Percentiles rank a stretch among this genome's conserved stretches.
Evolutionary conservation across 768 basidiomycete genomes (phyloP).

Genomic region (Pulveroboletus sp.): DNA sequence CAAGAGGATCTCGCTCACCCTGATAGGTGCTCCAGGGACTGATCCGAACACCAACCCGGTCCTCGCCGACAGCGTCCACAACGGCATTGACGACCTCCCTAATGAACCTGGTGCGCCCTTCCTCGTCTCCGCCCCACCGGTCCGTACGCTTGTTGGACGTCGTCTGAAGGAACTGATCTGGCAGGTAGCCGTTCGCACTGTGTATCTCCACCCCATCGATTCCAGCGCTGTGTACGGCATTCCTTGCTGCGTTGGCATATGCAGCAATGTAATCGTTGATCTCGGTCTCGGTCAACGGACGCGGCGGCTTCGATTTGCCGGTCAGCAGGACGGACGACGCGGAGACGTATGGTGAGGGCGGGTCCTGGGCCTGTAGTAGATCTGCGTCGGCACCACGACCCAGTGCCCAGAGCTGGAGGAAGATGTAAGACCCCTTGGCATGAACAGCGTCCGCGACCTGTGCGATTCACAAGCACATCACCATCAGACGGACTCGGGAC

Average conservation of each 20-base stretch:
- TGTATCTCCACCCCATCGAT: constrained; percentile 47
- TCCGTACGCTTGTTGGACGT: constrained; percentile 56
- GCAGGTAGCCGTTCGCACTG: constrained; percentile 41
- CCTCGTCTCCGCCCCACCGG: constrained; percentile 62
- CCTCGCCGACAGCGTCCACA: constrained; percentile 45
- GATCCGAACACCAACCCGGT: constrained; percentile 51
- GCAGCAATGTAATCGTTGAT: constrained; percentile 29
- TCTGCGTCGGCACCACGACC: constrained; percentile 43
- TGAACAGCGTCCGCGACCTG: constrained; percentile 58
- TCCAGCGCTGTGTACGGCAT: constrained; percentile 35
- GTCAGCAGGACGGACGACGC: constrained; percentile 30
- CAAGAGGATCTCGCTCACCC: constrained; percentile 20
- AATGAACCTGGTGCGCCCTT: constrained; percentile 53
- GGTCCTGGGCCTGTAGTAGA: constrained; percentile 26
- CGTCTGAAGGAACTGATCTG: constrained; percentile 61
- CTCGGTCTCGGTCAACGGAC: constrained; percentile 25
- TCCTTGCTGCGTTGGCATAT: constrained; percentile 31
- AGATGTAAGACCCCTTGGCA: constrained; percentile 44
- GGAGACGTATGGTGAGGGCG: constrained; percentile 33
- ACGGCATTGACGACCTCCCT: constrained; percentile 53
- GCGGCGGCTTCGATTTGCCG: constrained; percentile 11
- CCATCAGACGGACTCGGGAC: background rate
- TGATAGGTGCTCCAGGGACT: constrained; percentile 50
- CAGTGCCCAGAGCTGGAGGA: constrained; percentile 50
- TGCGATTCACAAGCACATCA: background rate